Percentiles rank a stretch among this genome's conserved stretches.
Conservation (phyloP, 768 basidiomycete species). For the Crepidotus variabilis region DNA sequence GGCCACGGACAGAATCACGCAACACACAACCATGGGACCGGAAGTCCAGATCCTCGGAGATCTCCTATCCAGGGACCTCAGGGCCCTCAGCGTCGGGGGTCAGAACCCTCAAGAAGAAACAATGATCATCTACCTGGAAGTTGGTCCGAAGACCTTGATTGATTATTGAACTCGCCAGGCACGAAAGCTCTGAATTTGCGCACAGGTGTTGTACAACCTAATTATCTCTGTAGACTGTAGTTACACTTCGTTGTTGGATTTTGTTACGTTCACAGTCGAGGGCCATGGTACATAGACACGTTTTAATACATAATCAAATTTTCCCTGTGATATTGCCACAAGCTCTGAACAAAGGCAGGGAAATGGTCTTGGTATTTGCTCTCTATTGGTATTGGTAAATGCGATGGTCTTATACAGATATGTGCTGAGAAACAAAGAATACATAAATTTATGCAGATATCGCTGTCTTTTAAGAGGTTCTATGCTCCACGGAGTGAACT, state of each 20-base stretch:
- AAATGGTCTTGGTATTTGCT: no score
- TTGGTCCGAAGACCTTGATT: slow-evolving; percentile 43
- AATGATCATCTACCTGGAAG: slow-evolving; percentile 34
- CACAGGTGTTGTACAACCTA: neutral
- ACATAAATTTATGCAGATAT: neutral
- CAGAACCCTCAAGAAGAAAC: slow-evolving; percentile 9
- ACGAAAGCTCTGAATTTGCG: no score
- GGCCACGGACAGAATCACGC: slow-evolving; percentile 12
- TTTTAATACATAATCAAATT: no score
- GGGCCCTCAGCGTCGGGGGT: neutral
- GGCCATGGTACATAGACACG: no score
- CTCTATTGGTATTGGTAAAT: no score
- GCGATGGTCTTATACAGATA: no score
- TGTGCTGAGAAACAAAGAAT: no score
- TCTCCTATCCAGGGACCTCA: slow-evolving; percentile 3
- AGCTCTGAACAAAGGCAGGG: no score
- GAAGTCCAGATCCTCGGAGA: slow-evolving; percentile 1
- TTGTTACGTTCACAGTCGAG: no score
- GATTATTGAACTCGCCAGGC: neutral
- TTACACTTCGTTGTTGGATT: no score
- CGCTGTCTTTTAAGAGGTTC: neutral
- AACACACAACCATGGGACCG: neutral
- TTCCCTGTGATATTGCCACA: no score
- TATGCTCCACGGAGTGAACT: neutral
- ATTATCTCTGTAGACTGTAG: neutral